Conservation (phyloP, 2,329 filamentous ascomycete species). For the Aspergillus sp. region DNA sequence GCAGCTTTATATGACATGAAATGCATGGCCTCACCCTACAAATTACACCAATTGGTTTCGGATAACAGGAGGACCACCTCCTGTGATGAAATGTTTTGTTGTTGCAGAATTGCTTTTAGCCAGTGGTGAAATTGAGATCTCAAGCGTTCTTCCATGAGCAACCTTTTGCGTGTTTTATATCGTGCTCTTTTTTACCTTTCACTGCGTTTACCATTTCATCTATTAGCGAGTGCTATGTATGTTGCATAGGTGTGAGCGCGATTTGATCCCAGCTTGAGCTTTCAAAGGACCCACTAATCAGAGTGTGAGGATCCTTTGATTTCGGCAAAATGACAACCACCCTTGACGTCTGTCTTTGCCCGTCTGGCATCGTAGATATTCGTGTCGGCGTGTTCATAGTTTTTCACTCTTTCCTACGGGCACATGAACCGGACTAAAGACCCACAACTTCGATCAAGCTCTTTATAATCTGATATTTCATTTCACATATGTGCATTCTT, state of each 20-base stretch:
- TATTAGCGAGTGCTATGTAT: slow-evolving; percentile 17
- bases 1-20: neutral
- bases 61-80: neutral
- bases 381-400: neutral
- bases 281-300: neutral
- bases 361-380: neutral
- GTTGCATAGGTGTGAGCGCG: slow-evolving; percentile 24
- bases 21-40: neutral
- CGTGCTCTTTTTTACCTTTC: neutral
- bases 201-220: slow-evolving; percentile 6
- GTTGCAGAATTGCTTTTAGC: neutral
- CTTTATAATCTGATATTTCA: neutral
- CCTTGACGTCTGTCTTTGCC: neutral
- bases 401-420: neutral
- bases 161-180: neutral
- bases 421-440: neutral
- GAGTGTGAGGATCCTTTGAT: neutral
- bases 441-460: neutral
- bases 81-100: slow-evolving; percentile 3
- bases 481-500: neutral
- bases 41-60: neutral
- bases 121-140: neutral
- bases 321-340: neutral
- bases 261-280: neutral
- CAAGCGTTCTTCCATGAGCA: neutral